Percentiles rank a stretch among this genome's conserved stretches.
phyloP scores from a whole-genome alignment of 2,329 filamentous ascomycete species.

The Ophiostoma tasmaniense region DNA sequence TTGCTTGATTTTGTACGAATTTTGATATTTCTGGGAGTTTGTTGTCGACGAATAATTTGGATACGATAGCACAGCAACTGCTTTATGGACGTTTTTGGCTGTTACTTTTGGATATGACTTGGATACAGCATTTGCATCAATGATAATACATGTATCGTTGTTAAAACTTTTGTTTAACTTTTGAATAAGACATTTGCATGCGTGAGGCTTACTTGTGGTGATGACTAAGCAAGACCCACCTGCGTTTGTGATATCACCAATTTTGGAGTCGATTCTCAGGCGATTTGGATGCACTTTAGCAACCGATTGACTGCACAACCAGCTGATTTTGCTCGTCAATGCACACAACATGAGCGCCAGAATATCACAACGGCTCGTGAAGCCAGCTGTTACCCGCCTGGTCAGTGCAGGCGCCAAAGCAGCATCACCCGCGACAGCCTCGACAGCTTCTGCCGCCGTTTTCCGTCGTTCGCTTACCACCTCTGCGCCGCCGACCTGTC shows the following conservation, averaged over 20 bases:
- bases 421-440: not conserved
- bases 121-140: not conserved
- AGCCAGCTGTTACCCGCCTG: constrained; percentile 4
- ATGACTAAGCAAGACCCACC: constrained; percentile 13
- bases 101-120: not conserved
- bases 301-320: not conserved
- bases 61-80: not conserved
- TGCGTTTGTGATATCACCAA: constrained; percentile 8
- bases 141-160: not conserved
- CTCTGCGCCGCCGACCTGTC: constrained; percentile 5
- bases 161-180: not conserved
- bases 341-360: constrained; percentile 10
- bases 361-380: constrained; percentile 10
- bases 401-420: not conserved
- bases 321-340: not conserved
- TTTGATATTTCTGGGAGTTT: not conserved
- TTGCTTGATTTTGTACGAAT: not conserved
- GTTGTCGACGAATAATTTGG: not conserved
- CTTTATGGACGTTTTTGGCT: not conserved
- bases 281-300: not conserved
- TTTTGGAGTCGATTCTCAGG: constrained; percentile 2
- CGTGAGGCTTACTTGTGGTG: not conserved
- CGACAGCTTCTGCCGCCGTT: not conserved
- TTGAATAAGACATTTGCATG: not conserved
- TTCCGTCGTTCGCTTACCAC: not conserved